Evolutionary conservation across 169 alveolate genomes (phyloP), one percentile per base, ranked within the genome.

Genomic region (Theileria sp.): DNA sequence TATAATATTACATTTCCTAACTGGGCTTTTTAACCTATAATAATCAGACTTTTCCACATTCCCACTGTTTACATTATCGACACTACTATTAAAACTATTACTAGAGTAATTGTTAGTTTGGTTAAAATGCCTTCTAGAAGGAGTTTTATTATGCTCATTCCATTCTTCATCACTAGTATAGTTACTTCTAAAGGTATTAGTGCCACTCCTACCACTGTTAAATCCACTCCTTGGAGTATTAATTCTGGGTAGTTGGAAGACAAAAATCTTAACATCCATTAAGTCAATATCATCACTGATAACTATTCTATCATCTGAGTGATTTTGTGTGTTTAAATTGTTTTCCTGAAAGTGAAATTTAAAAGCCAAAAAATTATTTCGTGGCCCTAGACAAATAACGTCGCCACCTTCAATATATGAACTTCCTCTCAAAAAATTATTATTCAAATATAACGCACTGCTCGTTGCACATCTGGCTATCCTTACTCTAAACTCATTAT

Each of bases 361-460:
- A 44, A 75, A 82, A 3, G 61, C 49, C 25, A 82, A 38, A 32
- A 50, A 28, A 26, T 30, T 15, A 3, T 68, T 25, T 44, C 61
- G 62, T 3, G 85, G 80, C 21, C 88, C 78, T 17, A 82, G 21
- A 7, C 71, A 17, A 49, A 82, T 4, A 3, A 76, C 21, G 61
- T 82, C 86, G 0, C 81, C 88, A 30, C 77, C 51, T 21, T 51
- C 49, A 26, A 82, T 38, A 3, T 26, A 25, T 0, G 64, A 56
- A 17, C 71, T 38, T 23, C 13, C 32, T 5, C 71, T 36, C 58
- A 82, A 5, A 0, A 72, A 51, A 15, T 65, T 23, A 51, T 51
- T 64, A 66, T 82, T 82, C 30, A 82, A 66, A 50, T 54, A 75
- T 4, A 82, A 17, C 28, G 69, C 64, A 15, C 86, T 79, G 3